Evolutionary conservation across 306 rosid genomes (phyloP).

Genomic region (Mucuna pruriens): DNA sequence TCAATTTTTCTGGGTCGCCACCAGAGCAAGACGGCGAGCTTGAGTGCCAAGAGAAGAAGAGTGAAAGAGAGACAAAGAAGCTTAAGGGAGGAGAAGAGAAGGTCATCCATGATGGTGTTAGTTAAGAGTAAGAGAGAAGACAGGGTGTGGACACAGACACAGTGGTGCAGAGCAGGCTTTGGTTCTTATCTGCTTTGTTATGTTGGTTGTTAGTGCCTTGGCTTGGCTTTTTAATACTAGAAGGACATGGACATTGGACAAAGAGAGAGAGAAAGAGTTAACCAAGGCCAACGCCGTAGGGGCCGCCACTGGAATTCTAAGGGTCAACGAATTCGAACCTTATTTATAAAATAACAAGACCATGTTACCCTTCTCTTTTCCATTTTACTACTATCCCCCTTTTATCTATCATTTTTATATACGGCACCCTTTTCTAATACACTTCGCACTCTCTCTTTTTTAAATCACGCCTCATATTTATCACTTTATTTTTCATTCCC

Average conservation of each 20-base stretch:
- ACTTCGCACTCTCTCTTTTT: too few species aligned
- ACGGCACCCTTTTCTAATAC: too few species aligned
- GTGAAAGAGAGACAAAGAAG: conserved; percentile 35
- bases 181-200: conserved; percentile 56
- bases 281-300: conserved; percentile 96
- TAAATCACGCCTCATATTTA: too few species aligned
- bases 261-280: conserved; percentile 9
- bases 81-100: conserved; percentile 59
- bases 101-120: conserved; percentile 41
- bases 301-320: conserved; percentile 83
- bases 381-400: conserved; percentile 31
- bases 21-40: conserved; percentile 66
- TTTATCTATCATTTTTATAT: neutral
- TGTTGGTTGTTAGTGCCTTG: conserved; percentile 59
- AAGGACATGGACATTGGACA: conserved; percentile 20
- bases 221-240: conserved; percentile 61
- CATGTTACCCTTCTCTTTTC: conserved; percentile 51
- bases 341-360: conserved; percentile 39
- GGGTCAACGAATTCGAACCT: conserved; percentile 72
- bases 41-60: conserved; percentile 43
- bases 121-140: too few species aligned
- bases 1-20: conserved; percentile 87
- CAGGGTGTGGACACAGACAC: neutral
- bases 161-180: conserved; percentile 7
- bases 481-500: too few species aligned